These are phyloP conservation scores for Magnusiomyces sp. DNA, from an alignment of 1,139 yeast genomes.

Conservation along the genomic window DNA sequence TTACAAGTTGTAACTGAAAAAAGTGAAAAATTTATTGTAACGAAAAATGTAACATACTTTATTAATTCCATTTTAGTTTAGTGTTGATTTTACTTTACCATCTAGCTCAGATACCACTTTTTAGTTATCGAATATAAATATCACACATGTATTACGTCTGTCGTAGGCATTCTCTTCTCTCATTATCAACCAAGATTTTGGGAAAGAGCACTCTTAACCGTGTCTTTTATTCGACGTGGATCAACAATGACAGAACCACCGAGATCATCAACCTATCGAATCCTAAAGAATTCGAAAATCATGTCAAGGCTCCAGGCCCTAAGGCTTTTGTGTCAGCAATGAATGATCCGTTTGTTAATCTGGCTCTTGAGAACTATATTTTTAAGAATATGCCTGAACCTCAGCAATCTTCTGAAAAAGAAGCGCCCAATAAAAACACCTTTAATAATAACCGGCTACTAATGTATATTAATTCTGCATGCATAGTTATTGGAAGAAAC, in stretches of 20 bases:
- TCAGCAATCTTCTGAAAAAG: slow-evolving; percentile 1
- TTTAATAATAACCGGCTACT: slow-evolving; percentile 45
- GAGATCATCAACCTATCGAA: not conserved
- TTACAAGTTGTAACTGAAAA: no score
- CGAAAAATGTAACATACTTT: no score
- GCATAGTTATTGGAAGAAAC: slow-evolving; percentile 92
- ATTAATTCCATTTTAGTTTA: no score
- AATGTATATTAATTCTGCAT: slow-evolving; percentile 69
- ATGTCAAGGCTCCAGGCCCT: slow-evolving; percentile 8
- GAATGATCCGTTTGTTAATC: slow-evolving; percentile 62
- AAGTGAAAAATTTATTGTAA: no score
- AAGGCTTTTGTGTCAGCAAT: slow-evolving; percentile 39
- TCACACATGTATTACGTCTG: no score
- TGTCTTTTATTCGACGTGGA: not conserved
- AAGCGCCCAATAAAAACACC: slow-evolving; percentile 8
- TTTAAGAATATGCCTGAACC: slow-evolving; percentile 54
- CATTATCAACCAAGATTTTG: no score
- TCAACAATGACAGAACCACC: not conserved
- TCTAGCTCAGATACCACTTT: no score
- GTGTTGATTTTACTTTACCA: no score
- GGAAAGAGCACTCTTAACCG: not conserved
- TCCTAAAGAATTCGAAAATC: slow-evolving; percentile 3
- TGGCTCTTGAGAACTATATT: slow-evolving; percentile 75
- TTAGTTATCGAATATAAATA: no score
- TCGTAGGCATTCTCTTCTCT: no score